A percentile compares a stretch with the other conserved stretches of the same genome.
phyloP scores from a whole-genome alignment of 306 rosid genomes.

The Styphnolobium japonicum region DNA sequence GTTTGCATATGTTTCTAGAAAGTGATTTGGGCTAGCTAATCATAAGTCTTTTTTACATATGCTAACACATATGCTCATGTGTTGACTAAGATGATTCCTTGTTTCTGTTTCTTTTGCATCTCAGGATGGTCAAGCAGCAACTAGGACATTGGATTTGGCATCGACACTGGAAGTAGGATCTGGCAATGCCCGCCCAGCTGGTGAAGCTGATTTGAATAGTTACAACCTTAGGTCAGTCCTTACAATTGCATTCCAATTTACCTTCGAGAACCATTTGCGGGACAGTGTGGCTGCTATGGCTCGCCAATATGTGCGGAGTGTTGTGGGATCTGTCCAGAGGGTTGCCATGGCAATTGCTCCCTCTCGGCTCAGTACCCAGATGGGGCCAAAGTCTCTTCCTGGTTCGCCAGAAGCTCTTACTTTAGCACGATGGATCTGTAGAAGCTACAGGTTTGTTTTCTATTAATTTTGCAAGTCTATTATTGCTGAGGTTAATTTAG shows the following conservation, averaged over 20 bases:
- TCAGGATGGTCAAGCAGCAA: slow-evolving; percentile 71
- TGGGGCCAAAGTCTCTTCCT: slow-evolving; percentile 75
- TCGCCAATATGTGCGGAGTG: slow-evolving; percentile 91
- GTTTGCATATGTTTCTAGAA: not conserved
- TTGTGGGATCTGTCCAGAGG: slow-evolving; percentile 93
- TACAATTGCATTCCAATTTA: slow-evolving; percentile 92
- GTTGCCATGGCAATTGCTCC: slow-evolving; percentile 99
- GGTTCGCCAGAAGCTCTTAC: slow-evolving; percentile 94
- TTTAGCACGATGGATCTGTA: slow-evolving; percentile 75
- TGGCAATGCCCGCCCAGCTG: slow-evolving; percentile 49
- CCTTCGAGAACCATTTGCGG: slow-evolving; percentile 76
- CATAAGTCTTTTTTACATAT: not conserved
- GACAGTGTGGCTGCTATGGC: slow-evolving; percentile 99
- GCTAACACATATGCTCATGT: not conserved
- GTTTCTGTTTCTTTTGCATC: not conserved
- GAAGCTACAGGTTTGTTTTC: slow-evolving; percentile 64
- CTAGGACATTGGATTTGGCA: slow-evolving; percentile 85
- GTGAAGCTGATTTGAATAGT: slow-evolving; percentile 52
- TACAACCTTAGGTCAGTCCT: slow-evolving; percentile 87
- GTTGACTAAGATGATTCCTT: not conserved
- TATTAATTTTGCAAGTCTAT: not conserved
- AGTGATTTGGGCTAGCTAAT: not conserved
- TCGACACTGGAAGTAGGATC: slow-evolving; percentile 89
- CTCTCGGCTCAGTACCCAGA: slow-evolving; percentile 56
- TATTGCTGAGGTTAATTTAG: not conserved